These are phyloP conservation scores for Epichloe brachyelytri DNA, from an alignment of 2,329 filamentous ascomycete species.

Conservation along the genomic window DNA sequence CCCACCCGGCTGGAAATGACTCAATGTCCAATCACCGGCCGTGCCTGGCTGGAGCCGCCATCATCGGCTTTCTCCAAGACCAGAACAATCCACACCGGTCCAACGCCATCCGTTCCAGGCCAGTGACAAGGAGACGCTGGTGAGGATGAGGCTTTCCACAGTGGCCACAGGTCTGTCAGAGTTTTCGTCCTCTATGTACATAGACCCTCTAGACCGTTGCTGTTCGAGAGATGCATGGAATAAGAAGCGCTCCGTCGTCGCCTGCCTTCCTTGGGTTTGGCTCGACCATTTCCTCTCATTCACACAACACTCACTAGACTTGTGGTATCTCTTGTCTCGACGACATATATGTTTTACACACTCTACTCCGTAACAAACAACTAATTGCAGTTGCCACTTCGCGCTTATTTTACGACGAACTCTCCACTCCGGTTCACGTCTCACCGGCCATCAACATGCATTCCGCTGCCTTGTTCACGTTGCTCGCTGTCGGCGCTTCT, in stretches of 20 bases:
- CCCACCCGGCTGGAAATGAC: conserved; percentile 7
- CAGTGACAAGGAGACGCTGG: neutral
- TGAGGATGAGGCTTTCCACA: conserved; percentile 1
- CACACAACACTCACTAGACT: neutral
- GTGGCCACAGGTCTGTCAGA: neutral
- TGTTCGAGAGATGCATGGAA: neutral
- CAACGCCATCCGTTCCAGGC: conserved; percentile 1
- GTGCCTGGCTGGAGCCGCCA: conserved; percentile 9
- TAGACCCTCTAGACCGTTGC: neutral
- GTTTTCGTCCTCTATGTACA: neutral
- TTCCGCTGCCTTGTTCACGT: conserved; percentile 28
- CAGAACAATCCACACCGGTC: neutral
- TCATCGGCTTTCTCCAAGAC: neutral
- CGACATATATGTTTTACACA: neutral
- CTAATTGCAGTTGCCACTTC: neutral
- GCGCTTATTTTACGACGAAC: neutral
- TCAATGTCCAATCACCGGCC: conserved; percentile 10
- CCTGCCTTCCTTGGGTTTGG: neutral
- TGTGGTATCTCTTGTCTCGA: neutral
- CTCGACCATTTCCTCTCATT: neutral
- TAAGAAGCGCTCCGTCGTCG: neutral
- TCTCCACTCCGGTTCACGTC: neutral
- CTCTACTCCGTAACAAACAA: neutral
- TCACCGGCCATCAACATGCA: conserved; percentile 27
- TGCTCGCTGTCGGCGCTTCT: conserved; percentile 28